Base-by-base conservation (phyloP, 2,329 filamentous ascomycete genomes). In the Ciborinia camelliae region DNA sequence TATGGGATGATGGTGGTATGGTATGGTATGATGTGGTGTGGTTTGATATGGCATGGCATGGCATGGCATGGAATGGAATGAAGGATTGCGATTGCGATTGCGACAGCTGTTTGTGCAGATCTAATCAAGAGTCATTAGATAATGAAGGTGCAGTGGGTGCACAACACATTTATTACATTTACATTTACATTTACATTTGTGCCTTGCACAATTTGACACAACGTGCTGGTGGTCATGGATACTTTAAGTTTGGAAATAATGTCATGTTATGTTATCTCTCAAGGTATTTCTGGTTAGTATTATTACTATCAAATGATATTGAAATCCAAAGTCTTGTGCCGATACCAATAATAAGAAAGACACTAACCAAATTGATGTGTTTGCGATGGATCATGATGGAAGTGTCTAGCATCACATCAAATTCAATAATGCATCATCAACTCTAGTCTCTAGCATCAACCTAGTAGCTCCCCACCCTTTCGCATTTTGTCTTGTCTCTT, bases 1-100 rank as follows among this genome's bases (percentile, higher is more conserved):
- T 64, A 62, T 57, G 52, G 62, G 57, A 61, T 50, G 54, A 58
- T 48, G n/a, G 32, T 28, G 39, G 26, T 23, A 23, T 23, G n/a
- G n/a, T n/a, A n/a, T n/a, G n/a, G n/a, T n/a, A n/a, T n/a, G n/a
- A n/a, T n/a, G n/a, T n/a, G n/a, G n/a, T n/a, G n/a, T n/a, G n/a
- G n/a, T n/a, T n/a, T n/a, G 14, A 15, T 54, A n/a, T n/a, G n/a
- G n/a, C n/a, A n/a, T n/a, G n/a, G n/a, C n/a, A n/a, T n/a, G n/a
- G n/a, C n/a, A n/a, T n/a, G n/a, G n/a, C n/a, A n/a, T n/a, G n/a
- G n/a, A n/a, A n/a, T n/a, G 10, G 14, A 23, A n/a, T 45, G 39
- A 57, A 47, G 28, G 55, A 47, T 35, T 58, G 41, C 26, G 39
- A 58, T 23, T 58, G 28, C 12, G 39, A 58, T 26, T 51, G 35